phyloP scores from a whole-genome alignment of 2,329 filamentous ascomycete genomes.

The Phialocephala sp. region DNA sequence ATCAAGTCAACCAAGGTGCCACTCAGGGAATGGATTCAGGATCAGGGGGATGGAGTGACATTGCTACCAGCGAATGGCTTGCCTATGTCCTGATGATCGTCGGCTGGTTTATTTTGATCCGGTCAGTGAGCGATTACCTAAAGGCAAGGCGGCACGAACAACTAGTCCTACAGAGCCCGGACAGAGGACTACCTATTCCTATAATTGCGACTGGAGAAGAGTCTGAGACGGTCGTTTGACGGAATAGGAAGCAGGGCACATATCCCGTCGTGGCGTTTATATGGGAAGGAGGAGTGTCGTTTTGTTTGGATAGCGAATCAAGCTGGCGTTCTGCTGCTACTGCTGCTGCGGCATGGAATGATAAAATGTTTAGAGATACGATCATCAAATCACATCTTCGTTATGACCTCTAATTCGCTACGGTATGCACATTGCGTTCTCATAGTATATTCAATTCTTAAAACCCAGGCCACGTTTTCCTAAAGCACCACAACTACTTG shows the following conservation, averaged over 20 bases:
- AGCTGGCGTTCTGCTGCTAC: slow-evolving; percentile 24
- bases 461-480: not conserved
- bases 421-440: slow-evolving; percentile 5
- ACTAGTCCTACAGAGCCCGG: slow-evolving; percentile 89
- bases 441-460: not conserved
- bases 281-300: slow-evolving; percentile 11
- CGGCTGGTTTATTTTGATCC: slow-evolving; percentile 96
- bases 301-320: slow-evolving; percentile 15
- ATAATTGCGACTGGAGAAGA: slow-evolving; percentile 87
- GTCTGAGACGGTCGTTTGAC: slow-evolving; percentile 75
- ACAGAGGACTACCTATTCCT: slow-evolving; percentile 82
- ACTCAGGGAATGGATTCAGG: slow-evolving; percentile 45
- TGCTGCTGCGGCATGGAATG: slow-evolving; percentile 1
- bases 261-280: slow-evolving; percentile 21
- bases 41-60: slow-evolving; percentile 55
- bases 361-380: slow-evolving; percentile 3
- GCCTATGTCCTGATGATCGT: slow-evolving; percentile 95
- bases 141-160: slow-evolving; percentile 89
- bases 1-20: slow-evolving; percentile 59
- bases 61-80: slow-evolving; percentile 83
- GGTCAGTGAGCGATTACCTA: slow-evolving; percentile 90
- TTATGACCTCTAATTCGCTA: not conserved
- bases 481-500: too few relatives aligned
- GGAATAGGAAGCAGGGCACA: slow-evolving; percentile 6
- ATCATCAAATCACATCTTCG: slow-evolving; percentile 8